Evolutionary conservation across 78 protist species (phyloP), one percentile per base, ranked within the genome.

Genomic region (Pelomyxa schiedti): DNA sequence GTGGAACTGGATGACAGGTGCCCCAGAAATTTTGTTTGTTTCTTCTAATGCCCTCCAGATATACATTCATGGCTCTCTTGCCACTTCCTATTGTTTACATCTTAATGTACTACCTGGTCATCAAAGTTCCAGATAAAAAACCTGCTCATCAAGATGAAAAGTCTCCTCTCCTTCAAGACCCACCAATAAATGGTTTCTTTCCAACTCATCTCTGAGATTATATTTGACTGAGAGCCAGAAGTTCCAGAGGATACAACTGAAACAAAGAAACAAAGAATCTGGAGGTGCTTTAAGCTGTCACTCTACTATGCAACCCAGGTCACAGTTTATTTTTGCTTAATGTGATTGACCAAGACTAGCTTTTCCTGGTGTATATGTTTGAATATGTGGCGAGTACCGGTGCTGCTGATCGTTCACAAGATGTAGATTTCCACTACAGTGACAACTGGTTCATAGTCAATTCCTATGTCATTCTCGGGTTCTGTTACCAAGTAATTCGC

Each of bases 371-470:
- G 39, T 86, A 86, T 83, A 52, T 86, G 35, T 76, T 74, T 53
- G 90, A 86, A 68, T 86, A 86, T 39, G 82, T 69, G 16, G 76
- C 80, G 7, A 36, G 65, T 2, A 73, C 76, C 5, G 90, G 86
- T 28, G 69, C 73, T 32, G 81, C 83, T 3, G 90, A 77, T 37
- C 38, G 73, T 52, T 83, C 83, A 0, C 30, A 42, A 7, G 35
- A 32, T 42, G 6, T 8, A 7, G 22, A 3, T n/a, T n/a, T n/a
- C n/a, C n/a, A n/a, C n/a, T n/a, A n/a, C n/a, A n/a, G n/a, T n/a
- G 42, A 66, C 28, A 28, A 43, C 39, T 53, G 39, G 52, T 86
- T 76, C 64, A 4, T 28, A 28, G 5, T 26, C 47, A 75, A 86
- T 32, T 24, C 80, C 24, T 86, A 69, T 42, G 74, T 80, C 22